Evolutionary conservation across 2,329 filamentous ascomycete species (phyloP), one percentile per base, ranked within the genome.

Genomic region (Pseudogymnoascus sp.): DNA sequence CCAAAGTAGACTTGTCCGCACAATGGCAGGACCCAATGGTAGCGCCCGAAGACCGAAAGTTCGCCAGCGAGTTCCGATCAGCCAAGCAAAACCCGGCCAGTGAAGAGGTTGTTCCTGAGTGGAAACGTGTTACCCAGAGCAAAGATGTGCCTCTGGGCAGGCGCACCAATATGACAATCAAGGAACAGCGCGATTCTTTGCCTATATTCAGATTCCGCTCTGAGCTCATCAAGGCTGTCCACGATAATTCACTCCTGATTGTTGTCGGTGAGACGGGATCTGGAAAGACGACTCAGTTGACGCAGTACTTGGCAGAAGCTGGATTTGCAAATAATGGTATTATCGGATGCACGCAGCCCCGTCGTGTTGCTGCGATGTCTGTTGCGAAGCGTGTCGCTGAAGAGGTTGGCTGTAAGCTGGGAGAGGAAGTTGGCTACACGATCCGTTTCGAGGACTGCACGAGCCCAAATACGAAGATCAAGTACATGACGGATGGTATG

Each of bases 401-500:
- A 73, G 95, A 99, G 78, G 91, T 97, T 64, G 93, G 95, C 14
- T 97, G 93, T 70, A 84, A 88, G 67, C 82, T 97, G 11, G 95
- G 95, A 36, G 87, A 93, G 63, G 93, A 97, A 74, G 93, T 99
- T 66, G 95, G 95, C 62, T 99, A 99, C 74, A 96, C 90, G 6
- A 96, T 99, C 73, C 91, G 95, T 74, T 99, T 99, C 73, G 95
- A 99, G 73, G 95, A 99, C 77, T 90, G 88, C 73, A 97, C 93
- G 0, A 90, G 88, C 67, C 86, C 91, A 1, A 83, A 88, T 16
- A 99, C 95, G 1, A 91, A 88, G 72, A 96, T 99, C 79, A 99
- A 99, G 79, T 99, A 99, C 78, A 97, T 99, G 93, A 99, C 95
- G 14, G 95, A 99, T 71, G 95, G 95, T 76, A 97, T 97, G 90